Evolutionary conservation across 495 filamentous ascomycete genomes (phyloP).

Genomic region (Glonium stellatum): DNA sequence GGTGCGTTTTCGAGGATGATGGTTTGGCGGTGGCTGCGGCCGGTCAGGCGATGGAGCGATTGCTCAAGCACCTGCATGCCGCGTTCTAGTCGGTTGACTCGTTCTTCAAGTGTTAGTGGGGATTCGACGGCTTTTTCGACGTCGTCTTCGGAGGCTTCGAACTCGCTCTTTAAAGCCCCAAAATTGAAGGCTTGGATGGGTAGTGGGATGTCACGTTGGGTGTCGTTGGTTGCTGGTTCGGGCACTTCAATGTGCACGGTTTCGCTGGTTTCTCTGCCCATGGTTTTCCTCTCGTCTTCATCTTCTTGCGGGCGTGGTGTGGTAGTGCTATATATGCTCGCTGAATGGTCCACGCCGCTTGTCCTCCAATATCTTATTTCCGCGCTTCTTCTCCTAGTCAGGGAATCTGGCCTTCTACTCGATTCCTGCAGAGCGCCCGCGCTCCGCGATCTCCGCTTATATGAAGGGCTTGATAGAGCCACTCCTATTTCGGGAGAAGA

Average conservation of each 20-base stretch:
- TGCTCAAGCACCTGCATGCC: slow-evolving; percentile 14
- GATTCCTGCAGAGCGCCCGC: slow-evolving; percentile 29
- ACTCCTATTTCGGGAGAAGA: slow-evolving; percentile 25
- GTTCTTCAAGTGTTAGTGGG: slow-evolving; percentile 20
- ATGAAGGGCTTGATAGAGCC: slow-evolving; percentile 24
- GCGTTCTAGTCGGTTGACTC: slow-evolving; percentile 20
- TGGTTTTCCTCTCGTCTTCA: slow-evolving; percentile 3
- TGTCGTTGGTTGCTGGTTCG: background rate
- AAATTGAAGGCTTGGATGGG: slow-evolving; percentile 26
- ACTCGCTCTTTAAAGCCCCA: slow-evolving; percentile 17
- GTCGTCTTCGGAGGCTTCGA: slow-evolving; percentile 6
- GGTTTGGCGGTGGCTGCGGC: slow-evolving; percentile 26
- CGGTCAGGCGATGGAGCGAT: slow-evolving; percentile 20
- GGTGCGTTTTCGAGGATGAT: slow-evolving; percentile 30
- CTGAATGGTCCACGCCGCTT: slow-evolving; percentile 11
- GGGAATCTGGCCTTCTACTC: slow-evolving; percentile 9
- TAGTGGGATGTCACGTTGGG: background rate
- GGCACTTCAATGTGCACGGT: background rate
- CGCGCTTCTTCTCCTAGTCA: slow-evolving; percentile 22
- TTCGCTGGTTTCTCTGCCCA: background rate
- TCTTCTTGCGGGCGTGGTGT: slow-evolving; percentile 17
- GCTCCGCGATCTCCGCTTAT: slow-evolving; percentile 29
- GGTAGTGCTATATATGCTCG: slow-evolving; percentile 20
- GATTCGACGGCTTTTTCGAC: background rate
- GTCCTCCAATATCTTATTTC: slow-evolving; percentile 30